A percentile compares a stretch with the other conserved stretches of the same genome.
Conservation (phyloP, 768 basidiomycete genomes). For the Suillus brevipes region DNA sequence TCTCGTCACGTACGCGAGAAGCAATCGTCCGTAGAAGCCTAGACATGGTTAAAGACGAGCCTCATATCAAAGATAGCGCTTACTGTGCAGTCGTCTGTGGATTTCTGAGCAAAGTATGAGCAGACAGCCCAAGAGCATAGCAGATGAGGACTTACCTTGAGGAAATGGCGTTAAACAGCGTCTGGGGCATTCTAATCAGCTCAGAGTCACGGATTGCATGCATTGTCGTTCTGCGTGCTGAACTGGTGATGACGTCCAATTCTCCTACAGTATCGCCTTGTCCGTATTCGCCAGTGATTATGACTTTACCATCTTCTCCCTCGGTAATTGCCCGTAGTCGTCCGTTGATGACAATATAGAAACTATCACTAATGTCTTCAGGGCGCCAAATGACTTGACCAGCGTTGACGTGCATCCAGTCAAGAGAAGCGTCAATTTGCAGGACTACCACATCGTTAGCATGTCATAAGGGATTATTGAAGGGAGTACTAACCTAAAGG, state of each 20-base stretch:
- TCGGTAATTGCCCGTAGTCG: conserved; percentile 90
- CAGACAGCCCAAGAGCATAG: neutral
- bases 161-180: conserved; percentile 96
- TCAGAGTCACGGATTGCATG: conserved; percentile 99
- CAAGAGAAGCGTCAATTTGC: conserved; percentile 94
- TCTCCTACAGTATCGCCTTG: conserved; percentile 98
- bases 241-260: conserved; percentile 94
- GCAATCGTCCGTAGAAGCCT: conserved; percentile 89
- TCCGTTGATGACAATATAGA: conserved; percentile 98
- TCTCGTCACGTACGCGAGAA: conserved; percentile 82
- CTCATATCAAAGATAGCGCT: conserved; percentile 20
- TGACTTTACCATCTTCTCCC: conserved; percentile 70
- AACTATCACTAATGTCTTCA: conserved; percentile 88
- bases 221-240: conserved; percentile 81
- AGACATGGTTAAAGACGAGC: conserved; percentile 7
- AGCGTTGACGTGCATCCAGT: conserved; percentile 97
- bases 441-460: conserved; percentile 54
- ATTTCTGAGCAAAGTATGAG: conserved; percentile 47
- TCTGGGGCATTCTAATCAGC: conserved; percentile 94
- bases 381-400: conserved; percentile 95
- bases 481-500: conserved; percentile 66
- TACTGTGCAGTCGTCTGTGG: conserved; percentile 85
- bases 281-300: conserved; percentile 90
- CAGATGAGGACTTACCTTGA: conserved; percentile 52
- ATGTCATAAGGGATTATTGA: neutral